A percentile compares a stretch with the other conserved stretches of the same genome.
phyloP scores from a whole-genome alignment of 2,329 filamentous ascomycete species.

The Hyphodiscus sp. region DNA sequence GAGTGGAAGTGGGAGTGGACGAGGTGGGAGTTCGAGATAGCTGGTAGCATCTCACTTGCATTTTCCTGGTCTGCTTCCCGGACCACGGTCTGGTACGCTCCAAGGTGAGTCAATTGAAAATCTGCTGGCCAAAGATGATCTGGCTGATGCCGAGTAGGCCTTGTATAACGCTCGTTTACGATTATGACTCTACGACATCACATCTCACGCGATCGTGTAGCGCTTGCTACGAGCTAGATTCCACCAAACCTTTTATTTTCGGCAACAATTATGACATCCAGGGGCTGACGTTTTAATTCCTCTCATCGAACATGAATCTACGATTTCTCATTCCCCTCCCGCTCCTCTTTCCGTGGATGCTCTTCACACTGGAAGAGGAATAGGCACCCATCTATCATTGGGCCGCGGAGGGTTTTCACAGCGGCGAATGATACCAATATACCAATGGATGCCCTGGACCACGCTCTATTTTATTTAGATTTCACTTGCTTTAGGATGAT shows the following conservation, averaged over 20 bases:
- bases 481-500: neutral
- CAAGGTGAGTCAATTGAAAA: neutral
- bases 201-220: neutral
- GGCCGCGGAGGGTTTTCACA: neutral
- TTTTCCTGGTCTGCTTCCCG: neutral
- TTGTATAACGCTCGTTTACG: conserved; percentile 7
- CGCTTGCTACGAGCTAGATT: neutral
- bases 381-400: neutral
- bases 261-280: neutral
- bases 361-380: neutral
- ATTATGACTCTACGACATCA: neutral
- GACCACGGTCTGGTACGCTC: neutral
- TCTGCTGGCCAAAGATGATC: neutral
- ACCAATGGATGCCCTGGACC: neutral
- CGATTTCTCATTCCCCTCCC: neutral
- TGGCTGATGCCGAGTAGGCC: neutral
- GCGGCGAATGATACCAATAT: no score
- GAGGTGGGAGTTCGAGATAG: conserved; percentile 9
- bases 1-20: conserved; percentile 24
- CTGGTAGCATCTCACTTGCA: neutral
- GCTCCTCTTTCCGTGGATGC: neutral
- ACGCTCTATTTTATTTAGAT: neutral
- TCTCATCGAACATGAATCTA: neutral
- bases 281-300: neutral
- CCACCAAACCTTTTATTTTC: neutral